A percentile compares a stretch with the other conserved stretches of the same genome.
phyloP scores from a whole-genome alignment of 1,284 basidiomycete species.

The Pseudozyma tsukubaensis region DNA sequence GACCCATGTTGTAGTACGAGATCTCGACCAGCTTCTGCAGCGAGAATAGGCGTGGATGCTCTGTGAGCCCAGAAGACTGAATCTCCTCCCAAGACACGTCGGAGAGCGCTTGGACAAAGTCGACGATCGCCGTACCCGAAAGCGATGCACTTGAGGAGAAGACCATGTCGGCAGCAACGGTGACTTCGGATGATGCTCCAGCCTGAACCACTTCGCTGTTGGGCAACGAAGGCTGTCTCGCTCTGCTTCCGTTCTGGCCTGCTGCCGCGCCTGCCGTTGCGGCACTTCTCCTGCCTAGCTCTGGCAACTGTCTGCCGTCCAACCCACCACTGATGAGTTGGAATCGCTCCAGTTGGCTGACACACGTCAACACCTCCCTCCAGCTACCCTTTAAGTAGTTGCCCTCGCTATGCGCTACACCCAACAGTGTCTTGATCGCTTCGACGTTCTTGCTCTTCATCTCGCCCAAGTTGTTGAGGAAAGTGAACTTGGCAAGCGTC shows the following conservation, averaged over 20 bases:
- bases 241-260: constrained; percentile 14
- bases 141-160: constrained; percentile 95
- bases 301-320: constrained; percentile 77
- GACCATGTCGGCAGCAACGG: constrained; percentile 98
- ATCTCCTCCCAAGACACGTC: constrained; percentile 99
- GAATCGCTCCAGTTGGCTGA: constrained; percentile 68
- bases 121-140: constrained; percentile 94
- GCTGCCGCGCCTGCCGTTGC: constrained; percentile 13
- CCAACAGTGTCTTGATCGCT: constrained; percentile 68
- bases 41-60: constrained; percentile 92
- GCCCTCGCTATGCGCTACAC: constrained; percentile 67
- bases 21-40: constrained; percentile 99
- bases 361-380: constrained; percentile 68
- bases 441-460: constrained; percentile 69
- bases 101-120: constrained; percentile 95
- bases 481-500: constrained; percentile 68
- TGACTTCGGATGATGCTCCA: constrained; percentile 96
- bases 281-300: constrained; percentile 76
- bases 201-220: constrained; percentile 95
- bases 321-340: constrained; percentile 68
- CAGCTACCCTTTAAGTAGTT: constrained; percentile 68
- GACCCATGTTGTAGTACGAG: constrained; percentile 99
- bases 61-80: constrained; percentile 89
- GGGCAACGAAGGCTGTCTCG: constrained; percentile 69
- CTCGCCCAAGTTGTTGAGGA: constrained; percentile 68